These are phyloP conservation scores for Lepidopterella palustris DNA, from an alignment of 495 filamentous ascomycete genomes.

Conservation along the genomic window DNA sequence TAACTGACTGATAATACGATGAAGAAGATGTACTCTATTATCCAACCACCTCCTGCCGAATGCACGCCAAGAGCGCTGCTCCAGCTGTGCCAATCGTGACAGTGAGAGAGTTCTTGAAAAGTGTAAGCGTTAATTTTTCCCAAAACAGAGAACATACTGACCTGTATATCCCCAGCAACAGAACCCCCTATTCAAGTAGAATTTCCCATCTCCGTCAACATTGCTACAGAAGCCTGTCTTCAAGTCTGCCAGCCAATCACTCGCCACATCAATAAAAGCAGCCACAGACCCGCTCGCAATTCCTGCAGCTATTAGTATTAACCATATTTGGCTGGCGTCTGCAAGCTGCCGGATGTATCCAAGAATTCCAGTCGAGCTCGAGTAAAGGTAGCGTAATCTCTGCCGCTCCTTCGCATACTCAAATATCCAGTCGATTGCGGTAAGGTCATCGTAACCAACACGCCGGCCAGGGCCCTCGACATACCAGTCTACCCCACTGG, in stretches of 20 bases:
- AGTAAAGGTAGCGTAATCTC: constrained; percentile 67
- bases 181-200: constrained; percentile 84
- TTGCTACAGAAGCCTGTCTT: constrained; percentile 85
- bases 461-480: constrained; percentile 83
- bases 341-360: constrained; percentile 65
- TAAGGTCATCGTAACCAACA: constrained; percentile 92
- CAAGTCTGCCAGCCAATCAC: constrained; percentile 88
- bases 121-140: background rate
- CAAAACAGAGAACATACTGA: constrained; percentile 30
- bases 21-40: constrained; percentile 82
- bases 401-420: constrained; percentile 97
- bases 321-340: constrained; percentile 87
- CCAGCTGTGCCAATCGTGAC: constrained; percentile 82
- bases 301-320: constrained; percentile 73
- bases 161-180: constrained; percentile 89
- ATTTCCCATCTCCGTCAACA: constrained; percentile 67
- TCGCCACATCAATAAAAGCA: constrained; percentile 84
- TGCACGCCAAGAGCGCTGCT: constrained; percentile 59
- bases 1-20: constrained; percentile 65
- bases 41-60: constrained; percentile 62
- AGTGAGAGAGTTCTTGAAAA: constrained; percentile 57
- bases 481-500: constrained; percentile 72
- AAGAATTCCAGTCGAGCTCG: constrained; percentile 61
- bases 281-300: constrained; percentile 77
- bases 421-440: constrained; percentile 99